Evolutionary conservation across 768 basidiomycete genomes (phyloP).

Genomic region (Symmetrospora coprosmae): DNA sequence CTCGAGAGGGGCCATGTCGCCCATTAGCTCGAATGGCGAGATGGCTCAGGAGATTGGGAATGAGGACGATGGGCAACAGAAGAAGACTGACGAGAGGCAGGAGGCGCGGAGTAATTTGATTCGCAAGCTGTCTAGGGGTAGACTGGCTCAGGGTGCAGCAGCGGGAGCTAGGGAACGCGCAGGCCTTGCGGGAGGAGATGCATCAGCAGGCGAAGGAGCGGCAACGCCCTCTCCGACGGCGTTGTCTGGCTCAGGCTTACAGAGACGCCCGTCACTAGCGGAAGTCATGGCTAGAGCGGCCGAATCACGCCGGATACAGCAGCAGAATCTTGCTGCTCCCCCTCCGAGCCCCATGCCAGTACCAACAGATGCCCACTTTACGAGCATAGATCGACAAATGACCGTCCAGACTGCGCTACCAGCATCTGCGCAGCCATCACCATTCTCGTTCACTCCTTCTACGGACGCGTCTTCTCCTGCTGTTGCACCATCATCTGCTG

Average conservation of each 20-base stretch:
- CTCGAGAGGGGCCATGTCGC: no score
- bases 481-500: background rate
- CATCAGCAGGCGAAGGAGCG: constrained; percentile 24
- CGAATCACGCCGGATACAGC: background rate
- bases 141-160: constrained; percentile 7
- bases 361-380: no score
- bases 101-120: constrained; percentile 32
- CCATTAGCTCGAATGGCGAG: background rate
- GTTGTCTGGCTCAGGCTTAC: background rate
- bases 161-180: background rate
- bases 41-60: background rate
- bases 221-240: background rate
- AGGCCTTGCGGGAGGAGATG: no score
- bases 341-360: no score
- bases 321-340: no score
- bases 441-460: no score
- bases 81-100: constrained; percentile 1
- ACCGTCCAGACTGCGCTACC: no score
- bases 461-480: no score
- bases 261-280: constrained; percentile 8
- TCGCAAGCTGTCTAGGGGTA: constrained; percentile 29
- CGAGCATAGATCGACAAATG: no score
- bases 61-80: background rate
- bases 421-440: no score
- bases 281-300: constrained; percentile 11